Evolutionary conservation across 2,329 filamentous ascomycete species (phyloP).

Genomic region (Sporothrix mexicana): DNA sequence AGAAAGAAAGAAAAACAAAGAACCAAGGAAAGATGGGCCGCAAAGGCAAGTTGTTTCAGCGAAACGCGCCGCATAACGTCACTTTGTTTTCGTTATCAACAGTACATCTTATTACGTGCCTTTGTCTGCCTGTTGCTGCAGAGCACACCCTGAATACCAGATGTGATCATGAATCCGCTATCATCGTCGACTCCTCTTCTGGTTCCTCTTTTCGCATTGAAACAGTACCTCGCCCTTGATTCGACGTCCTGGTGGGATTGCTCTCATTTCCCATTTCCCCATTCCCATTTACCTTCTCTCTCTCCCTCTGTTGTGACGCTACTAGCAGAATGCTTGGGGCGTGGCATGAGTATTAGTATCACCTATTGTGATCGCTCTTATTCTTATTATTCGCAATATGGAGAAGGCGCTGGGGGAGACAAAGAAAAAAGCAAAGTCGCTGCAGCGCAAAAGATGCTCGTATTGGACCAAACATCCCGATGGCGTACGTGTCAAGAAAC

Average conservation of each 20-base stretch:
- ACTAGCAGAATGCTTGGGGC: too few species aligned
- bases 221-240: conserved; percentile 14
- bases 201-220: neutral
- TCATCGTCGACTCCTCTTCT: neutral
- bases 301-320: neutral
- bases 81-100: neutral
- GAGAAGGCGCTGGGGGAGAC: neutral
- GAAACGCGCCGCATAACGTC: conserved; percentile 16
- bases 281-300: conserved; percentile 4
- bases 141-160: neutral
- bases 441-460: neutral
- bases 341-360: too few species aligned
- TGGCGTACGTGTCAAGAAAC: conserved; percentile 8
- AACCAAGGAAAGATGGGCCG: neutral
- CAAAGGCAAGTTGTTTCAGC: neutral
- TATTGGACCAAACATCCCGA: neutral
- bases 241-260: conserved; percentile 15
- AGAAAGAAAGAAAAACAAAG: neutral
- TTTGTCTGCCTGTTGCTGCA: conserved; percentile 2
- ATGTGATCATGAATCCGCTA: neutral
- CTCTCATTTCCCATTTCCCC: conserved; percentile 20
- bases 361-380: conserved; percentile 16
- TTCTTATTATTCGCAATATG: neutral
- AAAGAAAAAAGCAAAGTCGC: neutral
- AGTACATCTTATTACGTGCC: neutral